A percentile compares a stretch with the other conserved stretches of the same genome.
Conservation (phyloP, 2,329 filamentous ascomycete genomes). For the Dactylonectria macrodidyma region DNA sequence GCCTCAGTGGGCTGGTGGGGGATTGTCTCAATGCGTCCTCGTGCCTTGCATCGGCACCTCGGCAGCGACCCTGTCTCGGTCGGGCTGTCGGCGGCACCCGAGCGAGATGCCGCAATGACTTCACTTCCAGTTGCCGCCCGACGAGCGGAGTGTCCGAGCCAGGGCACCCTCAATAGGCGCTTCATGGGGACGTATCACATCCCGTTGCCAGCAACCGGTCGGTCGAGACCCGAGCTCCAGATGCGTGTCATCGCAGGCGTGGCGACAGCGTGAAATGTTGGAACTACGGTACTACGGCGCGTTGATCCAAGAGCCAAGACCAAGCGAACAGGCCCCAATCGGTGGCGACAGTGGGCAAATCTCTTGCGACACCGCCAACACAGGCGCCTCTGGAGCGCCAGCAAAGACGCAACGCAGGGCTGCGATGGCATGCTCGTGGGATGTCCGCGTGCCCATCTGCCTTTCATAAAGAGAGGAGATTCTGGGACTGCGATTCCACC, state of each 20-base stretch:
- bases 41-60: conserved; percentile 30
- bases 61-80: conserved; percentile 18
- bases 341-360: conserved; percentile 27
- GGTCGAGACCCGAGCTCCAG: not conserved
- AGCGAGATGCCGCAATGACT: conserved; percentile 9
- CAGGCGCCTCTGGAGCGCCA: conserved; percentile 7
- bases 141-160: conserved; percentile 10
- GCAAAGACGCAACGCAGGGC: conserved; percentile 40
- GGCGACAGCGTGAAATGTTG: not conserved
- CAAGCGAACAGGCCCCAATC: conserved; percentile 21
- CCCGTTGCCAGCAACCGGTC: not conserved
- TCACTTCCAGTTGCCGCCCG: conserved; percentile 22
- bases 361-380: conserved; percentile 31
- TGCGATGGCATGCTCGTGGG: conserved; percentile 47
- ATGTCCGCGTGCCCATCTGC: conserved; percentile 40
- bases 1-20: conserved; percentile 9
- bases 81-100: conserved; percentile 28
- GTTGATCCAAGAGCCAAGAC: conserved; percentile 4
- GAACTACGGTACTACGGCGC: conserved; percentile 2
- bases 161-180: not conserved
- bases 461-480: conserved; percentile 31
- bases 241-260: conserved; percentile 4
- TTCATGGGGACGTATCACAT: not conserved
- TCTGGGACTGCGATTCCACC: conserved; percentile 23
- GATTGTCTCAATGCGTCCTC: not conserved